phyloP scores from a whole-genome alignment of 2,329 filamentous ascomycete genomes.

The Sporothrix humicola region DNA sequence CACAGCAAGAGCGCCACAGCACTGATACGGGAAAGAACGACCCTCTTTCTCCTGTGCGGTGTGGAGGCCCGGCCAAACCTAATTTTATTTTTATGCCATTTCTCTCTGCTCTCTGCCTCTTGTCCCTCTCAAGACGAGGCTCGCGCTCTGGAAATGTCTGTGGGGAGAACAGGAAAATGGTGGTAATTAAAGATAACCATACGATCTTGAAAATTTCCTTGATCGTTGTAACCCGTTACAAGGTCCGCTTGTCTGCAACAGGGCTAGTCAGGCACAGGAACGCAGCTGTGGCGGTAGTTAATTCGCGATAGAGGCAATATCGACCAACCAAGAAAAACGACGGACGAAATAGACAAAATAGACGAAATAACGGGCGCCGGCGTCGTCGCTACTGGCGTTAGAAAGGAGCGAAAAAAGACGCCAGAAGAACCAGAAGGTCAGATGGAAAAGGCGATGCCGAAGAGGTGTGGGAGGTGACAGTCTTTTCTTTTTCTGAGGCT shows the following conservation, averaged over 20 bases:
- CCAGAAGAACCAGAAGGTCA: conserved; percentile 26
- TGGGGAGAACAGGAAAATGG: background rate
- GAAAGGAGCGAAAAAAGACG: background rate
- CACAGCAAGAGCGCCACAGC: background rate
- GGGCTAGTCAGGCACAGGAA: background rate
- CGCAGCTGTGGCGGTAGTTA: background rate
- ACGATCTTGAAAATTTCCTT: background rate
- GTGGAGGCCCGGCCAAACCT: conserved; percentile 25
- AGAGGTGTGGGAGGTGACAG: conserved; percentile 19
- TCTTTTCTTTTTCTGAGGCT: background rate
- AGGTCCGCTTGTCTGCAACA: background rate
- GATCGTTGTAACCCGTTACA: background rate
- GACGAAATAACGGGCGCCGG: conserved; percentile 8
- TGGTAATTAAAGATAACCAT: conserved; percentile 17
- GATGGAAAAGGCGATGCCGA: conserved; percentile 26
- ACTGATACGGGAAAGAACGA: background rate
- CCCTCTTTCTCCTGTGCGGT: conserved; percentile 14
- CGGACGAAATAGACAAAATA: background rate
- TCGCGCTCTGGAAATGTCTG: conserved; percentile 23
- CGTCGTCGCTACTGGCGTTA: background rate
- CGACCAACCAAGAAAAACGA: too few species aligned
- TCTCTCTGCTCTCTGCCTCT: background rate
- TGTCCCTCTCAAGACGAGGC: background rate
- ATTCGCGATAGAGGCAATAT: background rate
- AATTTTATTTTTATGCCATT: conserved; percentile 13